Base-by-base conservation (phyloP, 2,329 filamentous ascomycete species). In the Eutypa lata region DNA sequence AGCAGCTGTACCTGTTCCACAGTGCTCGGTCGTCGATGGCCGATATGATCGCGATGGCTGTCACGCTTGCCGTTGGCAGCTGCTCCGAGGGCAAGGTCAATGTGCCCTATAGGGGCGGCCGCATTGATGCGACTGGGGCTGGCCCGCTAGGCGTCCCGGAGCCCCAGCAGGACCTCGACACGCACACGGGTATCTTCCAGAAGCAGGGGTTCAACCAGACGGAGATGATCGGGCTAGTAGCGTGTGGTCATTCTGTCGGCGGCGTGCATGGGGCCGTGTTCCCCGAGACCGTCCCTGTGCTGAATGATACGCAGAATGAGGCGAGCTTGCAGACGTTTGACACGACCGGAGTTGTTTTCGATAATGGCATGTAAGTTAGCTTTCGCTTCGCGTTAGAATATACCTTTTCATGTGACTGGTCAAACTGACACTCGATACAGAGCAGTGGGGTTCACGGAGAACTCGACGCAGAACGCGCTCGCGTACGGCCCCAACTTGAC, bases 101-200 rank as follows among this genome's bases (percentile, higher is more conserved):
- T 11, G 61, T 66, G n/a, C 64, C 64, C 2, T 66, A 60, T 40
- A 57, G 55, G n/a, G 53, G 59, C 3, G 65, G 65, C 3, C 63
- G 63, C 19, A 24, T 65, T 48, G 65, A 68, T 40, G 65, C 65
- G 8, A 46, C 54, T 13, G 54, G 40, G 6, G 65, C 60, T 11
- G 65, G 65, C 44, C 60, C 61, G 4, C 64, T 55, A 2, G 65
- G 65, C 4, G 65, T 68, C 0, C 65, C 65, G 10, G 64, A 65
- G 26, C 61, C 64, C 0, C 53, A 56, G 14, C 62, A 58, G 5
- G 53, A 52, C 13, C 37, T 66, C 2, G 59, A 65, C 18, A 57
- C 65, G 43, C 66, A 63, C 5, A 54, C 66, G 7, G 53, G 42
- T 11, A 54, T 64, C 44, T 66, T 68, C 16, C 51, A 51, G 8